These are phyloP conservation scores for Helicocarpus griseus DNA, from an alignment of 2,329 filamentous ascomycete genomes.

Conservation along the genomic window DNA sequence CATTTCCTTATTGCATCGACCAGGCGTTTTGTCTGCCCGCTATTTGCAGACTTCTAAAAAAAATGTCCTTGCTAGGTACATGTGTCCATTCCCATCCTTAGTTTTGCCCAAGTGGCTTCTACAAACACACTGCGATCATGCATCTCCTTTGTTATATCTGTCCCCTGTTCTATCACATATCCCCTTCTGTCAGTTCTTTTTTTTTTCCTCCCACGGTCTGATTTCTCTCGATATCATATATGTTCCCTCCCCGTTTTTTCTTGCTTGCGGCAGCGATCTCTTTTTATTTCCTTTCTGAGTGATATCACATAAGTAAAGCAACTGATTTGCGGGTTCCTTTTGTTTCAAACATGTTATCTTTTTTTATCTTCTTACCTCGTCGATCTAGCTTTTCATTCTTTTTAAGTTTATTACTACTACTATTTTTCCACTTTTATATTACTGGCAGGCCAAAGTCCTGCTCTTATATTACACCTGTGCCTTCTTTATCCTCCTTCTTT, in stretches of 20 bases:
- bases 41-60: constrained; percentile 1
- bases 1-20: constrained; percentile 13
- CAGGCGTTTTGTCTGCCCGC: constrained; percentile 11
- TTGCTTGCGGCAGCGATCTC: not conserved
- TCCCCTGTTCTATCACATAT: constrained; percentile 13
- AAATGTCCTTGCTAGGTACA: constrained; percentile 4
- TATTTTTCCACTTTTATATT: not conserved
- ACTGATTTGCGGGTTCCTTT: constrained; percentile 6
- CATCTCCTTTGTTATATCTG: constrained; percentile 8
- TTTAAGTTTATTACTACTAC: constrained; percentile 4
- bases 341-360: constrained; percentile 13
- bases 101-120: constrained; percentile 4
- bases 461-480: not conserved
- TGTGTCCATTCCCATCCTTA: not conserved
- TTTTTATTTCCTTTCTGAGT: constrained; percentile 14
- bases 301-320: constrained; percentile 5
- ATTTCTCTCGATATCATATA: not conserved
- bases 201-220: not conserved
- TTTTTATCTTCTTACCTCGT: constrained; percentile 23
- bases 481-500: constrained; percentile 1
- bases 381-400: constrained; percentile 11
- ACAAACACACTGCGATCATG: not conserved
- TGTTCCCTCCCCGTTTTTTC: not conserved
- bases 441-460: not conserved
- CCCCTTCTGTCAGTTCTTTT: not conserved